Evolutionary conservation across 2,329 filamentous ascomycete species (phyloP).

Genomic region (Alternaria sp.): DNA sequence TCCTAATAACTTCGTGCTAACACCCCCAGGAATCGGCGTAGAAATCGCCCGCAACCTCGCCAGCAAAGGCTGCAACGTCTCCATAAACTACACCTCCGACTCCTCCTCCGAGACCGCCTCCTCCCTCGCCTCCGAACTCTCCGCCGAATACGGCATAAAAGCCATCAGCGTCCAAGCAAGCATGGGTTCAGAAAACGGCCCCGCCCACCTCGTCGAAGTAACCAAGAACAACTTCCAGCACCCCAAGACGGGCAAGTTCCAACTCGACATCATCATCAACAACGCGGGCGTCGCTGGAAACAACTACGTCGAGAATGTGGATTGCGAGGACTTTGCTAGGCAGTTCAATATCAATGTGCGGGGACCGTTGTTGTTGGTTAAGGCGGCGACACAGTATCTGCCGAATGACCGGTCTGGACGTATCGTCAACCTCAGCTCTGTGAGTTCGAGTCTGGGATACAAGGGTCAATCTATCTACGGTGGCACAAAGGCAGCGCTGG

Average conservation of each 20-base stretch:
- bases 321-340: conserved; percentile 69
- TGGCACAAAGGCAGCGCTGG: conserved; percentile 70
- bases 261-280: conserved; percentile 85
- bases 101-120: conserved; percentile 61
- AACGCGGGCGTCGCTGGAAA: conserved; percentile 78
- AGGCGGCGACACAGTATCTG: conserved; percentile 74
- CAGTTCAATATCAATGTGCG: conserved; percentile 83
- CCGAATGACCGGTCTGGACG: conserved; percentile 71
- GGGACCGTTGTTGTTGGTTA: conserved; percentile 77
- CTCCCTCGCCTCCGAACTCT: conserved; percentile 63
- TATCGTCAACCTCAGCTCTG: conserved; percentile 67
- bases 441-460: conserved; percentile 65
- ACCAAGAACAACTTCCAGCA: conserved; percentile 65
- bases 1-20: no score
- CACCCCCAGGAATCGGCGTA: conserved; percentile 71
- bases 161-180: conserved; percentile 73
- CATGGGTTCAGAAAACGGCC: conserved; percentile 67
- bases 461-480: conserved; percentile 67
- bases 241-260: conserved; percentile 63
- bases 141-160: conserved; percentile 63
- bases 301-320: conserved; percentile 68
- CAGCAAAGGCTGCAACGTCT: conserved; percentile 70
- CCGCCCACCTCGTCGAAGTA: conserved; percentile 64
- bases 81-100: conserved; percentile 75
- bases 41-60: conserved; percentile 73